phyloP scores from a whole-genome alignment of 495 filamentous ascomycete genomes.

The Jackrogersella multiformis region DNA sequence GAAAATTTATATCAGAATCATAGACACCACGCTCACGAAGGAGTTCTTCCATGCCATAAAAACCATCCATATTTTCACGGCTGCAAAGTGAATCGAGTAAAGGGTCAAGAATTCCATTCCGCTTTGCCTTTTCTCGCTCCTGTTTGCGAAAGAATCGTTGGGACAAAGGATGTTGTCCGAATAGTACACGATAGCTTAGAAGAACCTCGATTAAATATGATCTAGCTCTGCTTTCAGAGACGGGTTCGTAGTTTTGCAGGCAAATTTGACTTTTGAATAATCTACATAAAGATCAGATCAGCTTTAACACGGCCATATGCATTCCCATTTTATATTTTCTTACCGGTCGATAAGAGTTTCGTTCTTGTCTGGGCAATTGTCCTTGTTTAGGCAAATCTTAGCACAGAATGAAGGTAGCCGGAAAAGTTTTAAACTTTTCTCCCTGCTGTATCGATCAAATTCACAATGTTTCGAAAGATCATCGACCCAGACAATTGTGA shows the following conservation, averaged over 20 bases:
- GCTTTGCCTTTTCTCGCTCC: background rate
- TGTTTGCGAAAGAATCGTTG: background rate
- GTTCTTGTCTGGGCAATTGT: too few relatives aligned
- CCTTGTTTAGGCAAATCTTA: conserved; percentile 4
- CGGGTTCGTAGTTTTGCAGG: background rate
- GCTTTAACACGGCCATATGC: background rate
- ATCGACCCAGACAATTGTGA: conserved; percentile 10
- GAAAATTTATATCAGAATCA: background rate
- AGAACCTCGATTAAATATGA: conserved; percentile 12
- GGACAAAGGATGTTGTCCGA: conserved; percentile 8
- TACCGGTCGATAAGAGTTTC: conserved; percentile 1
- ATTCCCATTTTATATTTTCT: background rate
- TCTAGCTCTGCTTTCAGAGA: background rate
- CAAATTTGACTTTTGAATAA: conserved; percentile 7
- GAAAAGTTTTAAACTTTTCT: conserved; percentile 10
- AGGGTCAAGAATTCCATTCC: background rate
- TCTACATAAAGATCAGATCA: background rate
- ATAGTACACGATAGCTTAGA: conserved; percentile 9
- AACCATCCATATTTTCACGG: background rate
- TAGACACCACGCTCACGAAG: conserved; percentile 11
- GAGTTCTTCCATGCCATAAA: background rate
- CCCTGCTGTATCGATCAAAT: conserved; percentile 5
- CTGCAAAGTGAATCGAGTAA: conserved; percentile 12
- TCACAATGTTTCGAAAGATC: conserved; percentile 12
- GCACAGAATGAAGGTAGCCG: conserved; percentile 18